Conservation (phyloP, 2,329 filamentous ascomycete species). For the Chaetomium sp. region DNA sequence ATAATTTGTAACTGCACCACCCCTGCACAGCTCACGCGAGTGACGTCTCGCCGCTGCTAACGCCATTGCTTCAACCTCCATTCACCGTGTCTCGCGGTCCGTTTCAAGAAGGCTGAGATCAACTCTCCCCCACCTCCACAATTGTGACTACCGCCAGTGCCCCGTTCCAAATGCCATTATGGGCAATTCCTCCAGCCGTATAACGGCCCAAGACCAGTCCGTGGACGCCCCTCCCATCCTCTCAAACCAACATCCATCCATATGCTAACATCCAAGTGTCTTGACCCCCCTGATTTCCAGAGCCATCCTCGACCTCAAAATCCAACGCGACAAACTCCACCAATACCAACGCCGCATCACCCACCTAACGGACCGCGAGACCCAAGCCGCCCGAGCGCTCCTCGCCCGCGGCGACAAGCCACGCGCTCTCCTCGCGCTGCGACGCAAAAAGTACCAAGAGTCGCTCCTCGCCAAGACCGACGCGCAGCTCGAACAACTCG, state of each 20-base stretch:
- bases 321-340: constrained; percentile 92
- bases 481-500: constrained; percentile 85
- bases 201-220: constrained; percentile 77
- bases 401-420: constrained; percentile 72
- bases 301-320: constrained; percentile 96
- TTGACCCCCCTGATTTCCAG: constrained; percentile 38
- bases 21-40: too few relatives aligned
- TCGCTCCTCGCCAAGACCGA: constrained; percentile 84
- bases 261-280: background rate
- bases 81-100: background rate
- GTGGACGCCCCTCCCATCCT: constrained; percentile 24
- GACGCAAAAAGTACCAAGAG: constrained; percentile 96
- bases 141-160: background rate
- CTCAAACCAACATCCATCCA: constrained; percentile 6
- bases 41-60: too few relatives aligned
- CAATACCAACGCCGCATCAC: constrained; percentile 91
- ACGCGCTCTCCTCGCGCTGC: constrained; percentile 77
- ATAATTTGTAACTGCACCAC: background rate
- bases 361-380: constrained; percentile 79
- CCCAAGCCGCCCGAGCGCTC: constrained; percentile 76
- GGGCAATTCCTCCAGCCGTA: constrained; percentile 51
- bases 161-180: constrained; percentile 31
- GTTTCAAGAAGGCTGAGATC: background rate
- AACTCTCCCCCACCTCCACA: background rate
- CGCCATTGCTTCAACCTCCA: too few relatives aligned